Base-by-base conservation (phyloP, 139 green algal genomes). In the Desmodesmus armatus region DNA sequence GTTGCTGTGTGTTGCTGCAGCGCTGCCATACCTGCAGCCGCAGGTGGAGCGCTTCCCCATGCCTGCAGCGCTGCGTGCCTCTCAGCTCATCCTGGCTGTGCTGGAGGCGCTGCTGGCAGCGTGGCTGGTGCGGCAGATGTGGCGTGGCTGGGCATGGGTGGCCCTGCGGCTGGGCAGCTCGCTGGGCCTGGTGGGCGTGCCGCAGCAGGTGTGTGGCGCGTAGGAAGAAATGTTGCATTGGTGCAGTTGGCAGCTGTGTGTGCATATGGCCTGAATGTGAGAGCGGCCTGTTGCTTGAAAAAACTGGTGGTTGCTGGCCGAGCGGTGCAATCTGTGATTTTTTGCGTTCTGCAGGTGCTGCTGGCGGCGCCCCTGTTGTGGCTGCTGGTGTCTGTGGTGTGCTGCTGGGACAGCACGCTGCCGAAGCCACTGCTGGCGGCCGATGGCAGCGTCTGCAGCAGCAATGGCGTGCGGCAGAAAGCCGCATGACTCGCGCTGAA, bases 41-140 rank as follows among this genome's bases (percentile, higher is more conserved):
- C 51, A 40, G 69, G 15, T n/a, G n/a, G n/a, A n/a, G n/a, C n/a
- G 66, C 17, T 86, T 85, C 40, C 53, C 67, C 66, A 89, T 87
- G 62, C 82, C 75, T 11, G 2, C 47, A 1, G 1, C 11, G 23
- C 82, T 89, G 75, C 31, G 58, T 41, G 9, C 72, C 43, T 67
- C 65, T 51, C 84, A 89, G 88, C 55, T 86, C 23, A 60, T 73
- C 29, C 63, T 75, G 41, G 83, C 84, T 5, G n/a, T 88, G 43
- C n/a, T 78, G 31, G 70, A 41, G 39, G 55, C 76, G 25, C 41
- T 31, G 6, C 4, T 89, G 31, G 63, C 89, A 70, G 35, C 5
- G 0, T 78, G 21, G 37, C 55, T 70, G n/a, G 21, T 87, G 66
- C 3, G 15, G 27, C 33, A 41, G 66, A 53, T 13, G n/a, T 66